These are phyloP conservation scores for Xylaria venustula DNA, from an alignment of 495 filamentous ascomycete genomes.

Conservation along the genomic window DNA sequence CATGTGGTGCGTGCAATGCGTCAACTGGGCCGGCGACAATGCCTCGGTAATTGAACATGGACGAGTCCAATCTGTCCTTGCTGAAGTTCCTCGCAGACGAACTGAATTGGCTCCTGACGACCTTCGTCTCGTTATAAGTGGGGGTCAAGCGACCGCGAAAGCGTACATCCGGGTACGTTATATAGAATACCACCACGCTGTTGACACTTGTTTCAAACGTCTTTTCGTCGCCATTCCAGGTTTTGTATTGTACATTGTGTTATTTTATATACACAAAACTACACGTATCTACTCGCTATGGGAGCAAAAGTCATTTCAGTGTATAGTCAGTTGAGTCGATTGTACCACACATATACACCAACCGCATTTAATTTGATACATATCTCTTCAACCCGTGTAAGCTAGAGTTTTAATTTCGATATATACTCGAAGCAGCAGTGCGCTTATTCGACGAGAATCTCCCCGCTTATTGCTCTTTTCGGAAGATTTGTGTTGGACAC, in stretches of 20 bases:
- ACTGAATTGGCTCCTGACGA: too few species aligned
- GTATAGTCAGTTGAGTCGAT: neutral
- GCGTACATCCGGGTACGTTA: too few species aligned
- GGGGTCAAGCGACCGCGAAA: too few species aligned
- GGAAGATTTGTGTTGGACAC: conserved; percentile 16
- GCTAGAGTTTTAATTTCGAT: neutral
- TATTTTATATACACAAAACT: conserved; percentile 18
- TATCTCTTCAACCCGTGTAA: neutral
- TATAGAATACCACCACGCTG: neutral
- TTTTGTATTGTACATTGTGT: conserved; percentile 17
- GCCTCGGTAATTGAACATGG: too few species aligned
- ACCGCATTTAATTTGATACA: neutral
- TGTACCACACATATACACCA: neutral
- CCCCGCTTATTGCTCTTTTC: conserved; percentile 12
- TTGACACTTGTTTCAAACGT: neutral
- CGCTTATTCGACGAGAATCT: conserved; percentile 24
- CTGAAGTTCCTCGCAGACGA: too few species aligned
- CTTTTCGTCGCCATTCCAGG: neutral
- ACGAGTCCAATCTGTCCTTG: too few species aligned
- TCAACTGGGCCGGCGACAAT: too few species aligned
- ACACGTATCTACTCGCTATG: neutral
- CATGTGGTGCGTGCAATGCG: too few species aligned
- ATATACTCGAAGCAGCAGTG: neutral
- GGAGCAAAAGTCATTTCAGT: conserved; percentile 9
- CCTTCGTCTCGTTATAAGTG: too few species aligned